Conservation (phyloP, 2,329 filamentous ascomycete genomes). For the Pezicula neosporulosa region DNA sequence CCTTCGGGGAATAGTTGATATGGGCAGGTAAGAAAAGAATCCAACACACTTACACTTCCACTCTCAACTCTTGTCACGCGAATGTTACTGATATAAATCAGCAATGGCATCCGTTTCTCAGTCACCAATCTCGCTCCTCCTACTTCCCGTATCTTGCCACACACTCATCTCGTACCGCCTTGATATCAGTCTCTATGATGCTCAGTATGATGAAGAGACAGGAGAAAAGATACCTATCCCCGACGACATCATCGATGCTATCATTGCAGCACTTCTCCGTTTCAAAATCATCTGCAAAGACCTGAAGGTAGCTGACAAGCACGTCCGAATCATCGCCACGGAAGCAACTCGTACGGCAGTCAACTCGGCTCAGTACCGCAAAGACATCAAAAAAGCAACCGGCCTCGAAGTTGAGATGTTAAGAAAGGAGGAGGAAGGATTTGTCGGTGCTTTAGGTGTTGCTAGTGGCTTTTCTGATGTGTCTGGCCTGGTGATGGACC, state of each 20-base stretch:
- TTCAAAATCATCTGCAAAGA: slow-evolving; percentile 57
- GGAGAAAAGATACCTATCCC: slow-evolving; percentile 50
- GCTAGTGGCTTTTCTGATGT: slow-evolving; percentile 60
- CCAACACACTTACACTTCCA: neutral
- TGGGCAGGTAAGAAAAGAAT: slow-evolving; percentile 29
- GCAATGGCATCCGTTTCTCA: slow-evolving; percentile 72
- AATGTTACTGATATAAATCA: slow-evolving; percentile 17
- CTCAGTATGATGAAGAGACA: slow-evolving; percentile 45
- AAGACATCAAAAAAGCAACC: slow-evolving; percentile 47
- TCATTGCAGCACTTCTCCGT: slow-evolving; percentile 47
- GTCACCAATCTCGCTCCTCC: slow-evolving; percentile 56
- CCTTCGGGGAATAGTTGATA: slow-evolving; percentile 32
- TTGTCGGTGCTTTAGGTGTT: slow-evolving; percentile 62
- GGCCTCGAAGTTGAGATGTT: slow-evolving; percentile 60
- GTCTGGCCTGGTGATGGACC: slow-evolving; percentile 68
- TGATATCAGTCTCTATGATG: slow-evolving; percentile 62
- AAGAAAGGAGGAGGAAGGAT: slow-evolving; percentile 63
- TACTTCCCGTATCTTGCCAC: slow-evolving; percentile 59
- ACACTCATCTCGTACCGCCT: slow-evolving; percentile 52
- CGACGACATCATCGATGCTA: slow-evolving; percentile 42
- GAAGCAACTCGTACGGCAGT: slow-evolving; percentile 61
- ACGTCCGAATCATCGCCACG: slow-evolving; percentile 60
- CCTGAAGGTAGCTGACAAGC: slow-evolving; percentile 47
- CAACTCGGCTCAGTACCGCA: slow-evolving; percentile 54
- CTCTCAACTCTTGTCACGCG: neutral